These are phyloP conservation scores for Hepatocystis sp. DNA, from an alignment of 169 alveolate species.

Conservation along the genomic window DNA sequence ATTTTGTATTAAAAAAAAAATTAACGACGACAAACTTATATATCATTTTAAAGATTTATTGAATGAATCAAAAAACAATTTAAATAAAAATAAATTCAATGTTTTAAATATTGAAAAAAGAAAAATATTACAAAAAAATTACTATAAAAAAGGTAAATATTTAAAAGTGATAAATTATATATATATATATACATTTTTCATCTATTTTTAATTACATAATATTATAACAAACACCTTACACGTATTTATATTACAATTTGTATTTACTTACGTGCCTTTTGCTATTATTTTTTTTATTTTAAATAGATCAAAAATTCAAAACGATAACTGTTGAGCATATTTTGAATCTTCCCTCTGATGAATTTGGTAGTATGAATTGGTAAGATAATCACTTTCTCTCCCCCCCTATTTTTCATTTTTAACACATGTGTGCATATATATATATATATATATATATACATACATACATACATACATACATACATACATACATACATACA, in stretches of 20 bases:
- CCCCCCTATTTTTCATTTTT: no score
- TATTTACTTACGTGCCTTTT: background rate
- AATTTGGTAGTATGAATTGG: slow-evolving; percentile 1
- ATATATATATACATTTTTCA: no score
- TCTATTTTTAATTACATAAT: no score
- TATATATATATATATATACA: background rate
- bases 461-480: background rate
- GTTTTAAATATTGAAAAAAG: slow-evolving; percentile 10
- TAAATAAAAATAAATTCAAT: slow-evolving; percentile 2
- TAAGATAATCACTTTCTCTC: background rate
- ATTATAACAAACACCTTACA: no score
- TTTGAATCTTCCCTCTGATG: background rate
- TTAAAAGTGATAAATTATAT: no score
- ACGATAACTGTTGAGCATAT: slow-evolving; percentile 3
- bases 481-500: background rate
- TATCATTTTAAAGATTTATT: slow-evolving; percentile 6
- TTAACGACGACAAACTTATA: slow-evolving; percentile 3
- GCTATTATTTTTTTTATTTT: background rate
- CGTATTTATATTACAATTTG: no score
- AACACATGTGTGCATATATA: background rate
- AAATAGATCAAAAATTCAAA: slow-evolving; percentile 5
- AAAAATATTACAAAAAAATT: slow-evolving; percentile 6
- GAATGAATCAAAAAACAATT: background rate
- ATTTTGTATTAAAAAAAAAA: slow-evolving; percentile 8
- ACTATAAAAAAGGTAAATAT: slow-evolving; percentile 10